phyloP scores from a whole-genome alignment of 2,329 filamentous ascomycete species.

The Bretziella fagacearum region DNA sequence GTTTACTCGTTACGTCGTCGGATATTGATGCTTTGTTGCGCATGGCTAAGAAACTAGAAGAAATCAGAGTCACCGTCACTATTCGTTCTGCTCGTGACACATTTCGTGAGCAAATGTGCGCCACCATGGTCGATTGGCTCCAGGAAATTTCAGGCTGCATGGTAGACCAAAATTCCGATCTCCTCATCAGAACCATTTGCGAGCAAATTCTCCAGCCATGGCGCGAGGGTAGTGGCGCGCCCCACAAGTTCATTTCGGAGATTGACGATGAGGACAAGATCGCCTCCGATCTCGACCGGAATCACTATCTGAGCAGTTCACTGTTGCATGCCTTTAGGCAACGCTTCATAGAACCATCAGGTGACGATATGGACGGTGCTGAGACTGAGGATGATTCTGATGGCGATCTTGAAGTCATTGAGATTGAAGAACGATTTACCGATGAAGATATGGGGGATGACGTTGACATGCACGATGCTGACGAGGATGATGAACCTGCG shows the following conservation, averaged over 20 bases:
- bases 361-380: conserved; percentile 6
- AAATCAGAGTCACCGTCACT: conserved; percentile 91
- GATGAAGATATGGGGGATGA: conserved; percentile 8
- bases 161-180: conserved; percentile 60
- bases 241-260: conserved; percentile 59
- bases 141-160: conserved; percentile 80
- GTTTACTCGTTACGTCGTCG: conserved; percentile 59
- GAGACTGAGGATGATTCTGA: conserved; percentile 26
- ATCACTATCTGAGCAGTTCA: conserved; percentile 24
- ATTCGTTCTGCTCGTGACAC: conserved; percentile 87
- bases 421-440: not conserved
- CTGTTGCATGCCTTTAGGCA: conserved; percentile 21
- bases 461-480: conserved; percentile 4
- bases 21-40: conserved; percentile 56
- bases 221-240: conserved; percentile 69
- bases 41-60: conserved; percentile 75
- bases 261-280: conserved; percentile 31
- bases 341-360: conserved; percentile 11
- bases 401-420: conserved; percentile 15
- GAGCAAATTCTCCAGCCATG: conserved; percentile 82
- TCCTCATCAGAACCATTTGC: conserved; percentile 69
- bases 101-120: conserved; percentile 96
- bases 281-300: conserved; percentile 19
- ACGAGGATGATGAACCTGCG: conserved; percentile 27
- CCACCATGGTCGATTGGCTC: conserved; percentile 93